Base-by-base conservation (phyloP, 257 asterid species). In the Salvia hispanica region DNA sequence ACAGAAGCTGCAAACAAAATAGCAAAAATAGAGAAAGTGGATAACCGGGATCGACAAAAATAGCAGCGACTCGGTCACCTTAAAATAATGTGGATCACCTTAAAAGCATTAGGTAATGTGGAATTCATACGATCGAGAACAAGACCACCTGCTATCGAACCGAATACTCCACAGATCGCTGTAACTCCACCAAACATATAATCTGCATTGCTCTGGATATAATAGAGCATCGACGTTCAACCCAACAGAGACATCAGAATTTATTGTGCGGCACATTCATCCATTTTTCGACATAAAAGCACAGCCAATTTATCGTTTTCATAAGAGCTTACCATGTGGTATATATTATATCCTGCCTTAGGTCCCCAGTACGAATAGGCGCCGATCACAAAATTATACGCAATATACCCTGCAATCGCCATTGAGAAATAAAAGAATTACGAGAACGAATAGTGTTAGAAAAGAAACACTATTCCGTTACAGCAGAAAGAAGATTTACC, bases 311-410 rank as follows among this genome's bases (percentile, higher is more conserved):
- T 3, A 50, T 28, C 37, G 11, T 16, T 42, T 21, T 37, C 51
- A 48, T 59, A 70, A 74, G 59, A 66, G 69, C 81, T 81, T 82
- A 91, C 98, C 99, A 94, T 88, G 69, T 85, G 91, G 76, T 91
- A 94, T 74, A 94, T 91, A 78, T 71, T 83, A 82, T 88, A 87
- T 64, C 98, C 99, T 16, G 98, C 98, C 87, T 91, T 94, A 25
- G 97, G 98, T 58, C 99, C 99, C 99, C 99, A 94, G 61, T 94
- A 94, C 46, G 99, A 94, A 77, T 94, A 94, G 70, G 99, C 88
- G 33, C 99, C 99, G 59, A 94, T 85, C 61, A 94, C 99, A 66
- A 94, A 94, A 80, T 91, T 94, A 74, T 94, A 94, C 12, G 95
- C 91, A 39, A 89, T 83, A 81, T 91, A 88, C 47, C 97, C 97